Percentiles rank a stretch among this genome's conserved stretches.
Conservation (phyloP, 139 green algal genomes). For the Gonium pectorale region DNA sequence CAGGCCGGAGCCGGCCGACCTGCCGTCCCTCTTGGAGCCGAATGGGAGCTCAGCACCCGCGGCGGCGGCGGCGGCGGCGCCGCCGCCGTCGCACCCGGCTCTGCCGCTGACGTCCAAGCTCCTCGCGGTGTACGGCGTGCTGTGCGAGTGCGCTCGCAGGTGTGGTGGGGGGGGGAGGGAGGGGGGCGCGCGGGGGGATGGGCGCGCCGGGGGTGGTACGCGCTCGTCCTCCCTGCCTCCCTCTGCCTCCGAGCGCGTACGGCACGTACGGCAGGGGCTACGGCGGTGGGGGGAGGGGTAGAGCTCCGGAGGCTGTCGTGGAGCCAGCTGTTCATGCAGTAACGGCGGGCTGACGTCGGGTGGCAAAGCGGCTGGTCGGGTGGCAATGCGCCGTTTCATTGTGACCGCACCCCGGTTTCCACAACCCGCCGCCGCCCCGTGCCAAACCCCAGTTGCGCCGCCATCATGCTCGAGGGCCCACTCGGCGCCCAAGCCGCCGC, state of each 20-base stretch:
- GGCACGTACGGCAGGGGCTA: too few species aligned
- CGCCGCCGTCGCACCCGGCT: not conserved
- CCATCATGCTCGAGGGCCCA: slow-evolving; percentile 3
- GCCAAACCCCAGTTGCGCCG: not conserved
- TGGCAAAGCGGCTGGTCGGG: too few species aligned
- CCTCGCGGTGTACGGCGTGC: slow-evolving; percentile 42
- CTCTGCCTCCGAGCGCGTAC: too few species aligned
- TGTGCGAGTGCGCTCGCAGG: slow-evolving; percentile 36
- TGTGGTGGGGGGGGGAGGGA: not conserved
- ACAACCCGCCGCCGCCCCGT: not conserved
- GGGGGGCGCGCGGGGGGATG: not conserved
- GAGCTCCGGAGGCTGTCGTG: too few species aligned
- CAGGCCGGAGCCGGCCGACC: not conserved
- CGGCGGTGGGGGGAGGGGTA: too few species aligned
- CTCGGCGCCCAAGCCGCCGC: not conserved
- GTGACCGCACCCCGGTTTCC: not conserved
- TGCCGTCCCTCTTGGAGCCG: slow-evolving; percentile 20
- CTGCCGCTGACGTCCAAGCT: slow-evolving; percentile 37
- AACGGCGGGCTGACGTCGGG: too few species aligned
- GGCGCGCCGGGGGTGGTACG: too few species aligned
- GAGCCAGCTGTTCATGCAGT: too few species aligned
- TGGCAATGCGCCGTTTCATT: too few species aligned
- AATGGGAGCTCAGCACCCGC: not conserved
- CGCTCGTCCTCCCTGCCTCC: too few species aligned
- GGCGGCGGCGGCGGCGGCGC: not conserved